Evolutionary conservation across 345 rosid species (phyloP).

Genomic region (Aegle marmelos): DNA sequence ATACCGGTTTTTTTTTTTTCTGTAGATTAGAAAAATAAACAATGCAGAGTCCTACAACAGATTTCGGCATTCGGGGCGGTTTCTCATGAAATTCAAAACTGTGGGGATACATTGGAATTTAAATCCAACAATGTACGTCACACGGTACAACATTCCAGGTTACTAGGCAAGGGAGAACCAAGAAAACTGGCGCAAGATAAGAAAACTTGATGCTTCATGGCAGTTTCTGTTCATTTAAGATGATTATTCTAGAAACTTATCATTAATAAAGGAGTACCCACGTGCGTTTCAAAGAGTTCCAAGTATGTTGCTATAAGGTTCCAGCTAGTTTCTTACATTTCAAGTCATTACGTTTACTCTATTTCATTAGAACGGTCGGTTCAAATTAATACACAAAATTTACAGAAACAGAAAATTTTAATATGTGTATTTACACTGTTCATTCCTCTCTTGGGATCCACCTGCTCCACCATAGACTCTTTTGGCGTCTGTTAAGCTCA

Average conservation of each 20-base stretch:
- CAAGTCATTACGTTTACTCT: slow-evolving; percentile 3
- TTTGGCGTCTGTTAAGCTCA: slow-evolving; percentile 64
- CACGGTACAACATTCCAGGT: too few relatives aligned
- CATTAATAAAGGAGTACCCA: slow-evolving; percentile 12
- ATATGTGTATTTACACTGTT: slow-evolving; percentile 28
- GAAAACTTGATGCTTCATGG: slow-evolving; percentile 17
- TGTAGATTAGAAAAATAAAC: not conserved
- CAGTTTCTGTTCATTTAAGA: slow-evolving; percentile 16
- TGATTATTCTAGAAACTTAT: not conserved
- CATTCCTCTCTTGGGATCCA: slow-evolving; percentile 94
- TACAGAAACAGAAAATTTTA: slow-evolving; percentile 11
- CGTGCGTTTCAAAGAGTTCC: slow-evolving; percentile 29
- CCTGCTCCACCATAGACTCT: slow-evolving; percentile 94
- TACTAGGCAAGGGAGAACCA: too few relatives aligned
- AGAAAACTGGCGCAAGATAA: not conserved
- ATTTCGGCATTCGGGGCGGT: not conserved
- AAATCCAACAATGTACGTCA: not conserved
- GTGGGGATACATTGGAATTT: not conserved
- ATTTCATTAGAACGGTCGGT: slow-evolving; percentile 9
- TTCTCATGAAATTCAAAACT: not conserved
- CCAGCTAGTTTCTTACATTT: slow-evolving; percentile 28
- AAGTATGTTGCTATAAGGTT: slow-evolving; percentile 19
- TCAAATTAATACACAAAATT: slow-evolving; percentile 23
- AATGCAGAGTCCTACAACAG: not conserved
- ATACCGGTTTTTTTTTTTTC: not conserved